Conservation (phyloP, 208 protist species). For the Trypanosoma melophagium region DNA sequence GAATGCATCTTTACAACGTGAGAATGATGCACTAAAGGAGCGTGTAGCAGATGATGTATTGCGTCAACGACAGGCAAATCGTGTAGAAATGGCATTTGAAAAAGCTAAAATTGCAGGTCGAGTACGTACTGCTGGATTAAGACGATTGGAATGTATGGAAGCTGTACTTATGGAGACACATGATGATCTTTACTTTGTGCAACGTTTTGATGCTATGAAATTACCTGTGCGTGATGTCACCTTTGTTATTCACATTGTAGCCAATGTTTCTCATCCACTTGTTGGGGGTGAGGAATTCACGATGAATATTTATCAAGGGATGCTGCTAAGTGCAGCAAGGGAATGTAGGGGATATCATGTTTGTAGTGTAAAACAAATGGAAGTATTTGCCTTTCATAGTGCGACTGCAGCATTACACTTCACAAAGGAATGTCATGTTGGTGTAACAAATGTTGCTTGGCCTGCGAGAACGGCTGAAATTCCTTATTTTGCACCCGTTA, state of each 20-base stretch:
- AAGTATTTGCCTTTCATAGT: constrained; percentile 76
- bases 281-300: constrained; percentile 59
- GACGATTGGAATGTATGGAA: constrained; percentile 69
- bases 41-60: constrained; percentile 78
- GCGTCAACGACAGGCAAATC: constrained; percentile 64
- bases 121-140: constrained; percentile 60
- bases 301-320: constrained; percentile 65
- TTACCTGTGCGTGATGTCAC: constrained; percentile 73
- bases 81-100: constrained; percentile 72
- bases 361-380: constrained; percentile 43
- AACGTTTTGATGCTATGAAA: constrained; percentile 65
- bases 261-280: constrained; percentile 38
- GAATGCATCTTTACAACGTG: constrained; percentile 32
- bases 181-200: constrained; percentile 79
- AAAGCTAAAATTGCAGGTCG: constrained; percentile 43
- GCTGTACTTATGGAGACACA: constrained; percentile 77
- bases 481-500: constrained; percentile 40
- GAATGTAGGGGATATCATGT: constrained; percentile 56
- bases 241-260: constrained; percentile 81
- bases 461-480: constrained; percentile 34
- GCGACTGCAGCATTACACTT: constrained; percentile 70
- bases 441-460: constrained; percentile 59
- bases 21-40: constrained; percentile 73
- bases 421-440: constrained; percentile 63
- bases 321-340: constrained; percentile 44